phyloP scores from a whole-genome alignment of 2,329 filamentous ascomycete genomes.

The Fusarium gaditjirri region DNA sequence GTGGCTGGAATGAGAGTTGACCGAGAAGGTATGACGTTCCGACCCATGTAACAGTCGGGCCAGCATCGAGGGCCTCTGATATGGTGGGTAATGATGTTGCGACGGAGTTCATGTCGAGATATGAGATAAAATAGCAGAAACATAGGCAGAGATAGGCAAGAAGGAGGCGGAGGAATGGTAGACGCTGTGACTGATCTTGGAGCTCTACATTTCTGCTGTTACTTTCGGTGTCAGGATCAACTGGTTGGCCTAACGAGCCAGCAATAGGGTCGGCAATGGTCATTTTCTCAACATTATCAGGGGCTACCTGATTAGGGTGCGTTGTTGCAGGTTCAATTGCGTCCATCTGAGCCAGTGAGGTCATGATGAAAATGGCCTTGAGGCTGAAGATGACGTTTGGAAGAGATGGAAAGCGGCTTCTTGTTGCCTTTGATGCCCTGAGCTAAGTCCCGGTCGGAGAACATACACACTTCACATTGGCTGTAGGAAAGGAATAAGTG shows the following conservation, averaged over 20 bases:
- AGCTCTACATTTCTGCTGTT: background rate
- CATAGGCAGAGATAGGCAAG: background rate
- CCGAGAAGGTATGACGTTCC: conserved; percentile 53
- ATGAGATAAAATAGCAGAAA: conserved; percentile 30
- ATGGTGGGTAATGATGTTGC: conserved; percentile 53
- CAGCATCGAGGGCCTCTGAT: conserved; percentile 46
- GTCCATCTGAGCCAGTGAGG: fast-evolving
- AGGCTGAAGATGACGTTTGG: background rate
- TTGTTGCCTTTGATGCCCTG: background rate
- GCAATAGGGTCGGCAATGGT: fast-evolving
- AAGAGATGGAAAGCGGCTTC: background rate
- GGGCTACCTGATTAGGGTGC: fast-evolving
- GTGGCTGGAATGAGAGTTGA: conserved; percentile 50
- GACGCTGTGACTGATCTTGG: background rate
- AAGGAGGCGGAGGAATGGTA: background rate
- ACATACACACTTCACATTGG: fast-evolving
- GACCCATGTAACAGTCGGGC: conserved; percentile 49
- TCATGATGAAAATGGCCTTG: fast-evolving
- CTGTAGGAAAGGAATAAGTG: fast-evolving
- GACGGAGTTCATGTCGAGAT: conserved; percentile 52
- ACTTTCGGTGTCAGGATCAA: fast-evolving
- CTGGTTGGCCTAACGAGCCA: no score
- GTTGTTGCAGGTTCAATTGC: fast-evolving
- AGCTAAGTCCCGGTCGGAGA: fast-evolving
- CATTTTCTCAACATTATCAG: fast-evolving